Evolutionary conservation across 2,329 filamentous ascomycete genomes (phyloP), one percentile per base, ranked within the genome.

Genomic region (Falciphora oryzae): DNA sequence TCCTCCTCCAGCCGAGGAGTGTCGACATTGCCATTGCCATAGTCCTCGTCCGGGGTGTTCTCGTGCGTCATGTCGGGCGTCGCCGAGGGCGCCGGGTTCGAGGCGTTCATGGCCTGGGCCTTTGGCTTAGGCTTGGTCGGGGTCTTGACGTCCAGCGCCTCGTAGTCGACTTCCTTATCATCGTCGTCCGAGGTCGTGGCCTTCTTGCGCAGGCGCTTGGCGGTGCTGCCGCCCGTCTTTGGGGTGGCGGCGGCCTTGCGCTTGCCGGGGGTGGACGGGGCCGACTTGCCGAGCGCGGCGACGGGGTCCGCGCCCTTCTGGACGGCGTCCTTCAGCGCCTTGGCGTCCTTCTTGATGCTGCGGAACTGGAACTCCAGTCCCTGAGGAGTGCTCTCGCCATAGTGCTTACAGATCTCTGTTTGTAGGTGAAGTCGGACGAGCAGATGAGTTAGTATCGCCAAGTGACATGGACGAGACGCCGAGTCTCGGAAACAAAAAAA

Each of bases 301-400:
- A 80, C 74, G 0, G 84, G 81, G 68, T 83, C 78, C 58, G 78
- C 74, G 31, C 80, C 81, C 1, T 74, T 72, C 28, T 75, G 73
- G n/a, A 79, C 77, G 3, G 80, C 79, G 3, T 75, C 70, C 57
- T 78, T 76, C 59, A 87, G 79, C 2, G 73, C 74, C 56, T 82
- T 79, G 35, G 81, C 84, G 35, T 85, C 78, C 50, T 76, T 77
- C 73, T 85, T 86, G 74, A 87, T 81, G 29, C 72, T 66, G 1
- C 85, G 80, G 70, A 88, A 86, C 69, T 87, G 85, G 71, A 85
- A 88, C 68, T 82, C 80, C n/a, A 88, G 80, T 11, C 85, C 85
- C 27, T 80, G 79, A 0, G 78, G 71, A 0, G 85, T 88, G 4
- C 82, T 85, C 65, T 85, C 83, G 31, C 85, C 85, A 67, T 85